phyloP scores from a whole-genome alignment of 129 eudicot genomes.

The Gnaphalium uliginosum region DNA sequence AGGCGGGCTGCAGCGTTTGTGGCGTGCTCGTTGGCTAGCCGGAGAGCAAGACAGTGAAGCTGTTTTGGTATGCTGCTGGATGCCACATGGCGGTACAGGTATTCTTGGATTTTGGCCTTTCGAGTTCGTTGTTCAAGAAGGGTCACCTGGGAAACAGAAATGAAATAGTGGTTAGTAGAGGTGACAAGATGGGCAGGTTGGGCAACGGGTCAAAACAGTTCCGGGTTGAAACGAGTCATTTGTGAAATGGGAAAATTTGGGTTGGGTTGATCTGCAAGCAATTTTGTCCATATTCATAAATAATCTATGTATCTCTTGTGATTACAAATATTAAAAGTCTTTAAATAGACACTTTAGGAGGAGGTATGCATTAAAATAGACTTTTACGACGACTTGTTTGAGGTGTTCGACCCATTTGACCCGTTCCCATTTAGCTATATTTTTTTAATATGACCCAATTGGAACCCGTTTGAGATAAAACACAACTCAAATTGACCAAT shows the following conservation, averaged over 20 bases:
- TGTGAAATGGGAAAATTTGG: neutral
- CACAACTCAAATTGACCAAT: neutral
- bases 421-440: neutral
- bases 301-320: neutral
- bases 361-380: neutral
- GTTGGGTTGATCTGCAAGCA: neutral
- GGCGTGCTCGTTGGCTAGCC: slow-evolving; percentile 81
- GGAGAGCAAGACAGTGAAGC: slow-evolving; percentile 78
- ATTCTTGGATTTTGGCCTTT: slow-evolving; percentile 88
- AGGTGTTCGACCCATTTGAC: neutral
- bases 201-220: neutral
- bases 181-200: neutral
- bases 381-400: neutral
- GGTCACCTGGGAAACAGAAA: slow-evolving; percentile 49
- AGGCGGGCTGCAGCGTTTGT: slow-evolving; percentile 81
- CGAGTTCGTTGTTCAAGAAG: slow-evolving; percentile 85
- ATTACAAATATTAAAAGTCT: neutral
- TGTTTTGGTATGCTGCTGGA: slow-evolving; percentile 97
- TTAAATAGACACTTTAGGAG: neutral
- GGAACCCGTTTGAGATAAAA: neutral
- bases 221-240: neutral
- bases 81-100: slow-evolving; percentile 91
- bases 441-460: neutral
- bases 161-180: slow-evolving; percentile 9
- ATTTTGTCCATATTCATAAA: neutral